Evolutionary conservation across 2,329 filamentous ascomycete genomes (phyloP).

Genomic region (Rutstroemia sp.): DNA sequence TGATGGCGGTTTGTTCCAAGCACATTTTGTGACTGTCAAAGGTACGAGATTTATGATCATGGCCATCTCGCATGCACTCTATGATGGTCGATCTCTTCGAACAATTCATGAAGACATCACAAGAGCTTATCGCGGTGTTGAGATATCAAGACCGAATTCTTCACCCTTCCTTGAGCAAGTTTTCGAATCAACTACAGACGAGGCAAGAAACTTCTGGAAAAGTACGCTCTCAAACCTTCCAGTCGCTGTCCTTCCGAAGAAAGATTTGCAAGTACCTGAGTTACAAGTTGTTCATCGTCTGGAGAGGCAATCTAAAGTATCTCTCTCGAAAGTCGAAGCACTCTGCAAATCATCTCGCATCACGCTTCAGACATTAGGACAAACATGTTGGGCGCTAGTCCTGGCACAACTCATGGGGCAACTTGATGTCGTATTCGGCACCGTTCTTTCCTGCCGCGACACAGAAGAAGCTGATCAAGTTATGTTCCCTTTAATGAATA

Average conservation of each 20-base stretch:
- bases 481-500: constrained; percentile 90
- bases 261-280: constrained; percentile 12
- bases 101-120: constrained; percentile 66
- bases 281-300: constrained; percentile 30
- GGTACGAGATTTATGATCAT: constrained; percentile 44
- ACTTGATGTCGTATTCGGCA: constrained; percentile 74
- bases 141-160: constrained; percentile 35
- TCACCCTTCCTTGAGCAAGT: constrained; percentile 45
- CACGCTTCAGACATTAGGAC: constrained; percentile 70
- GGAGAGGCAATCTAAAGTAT: constrained; percentile 39
- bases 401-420: constrained; percentile 55
- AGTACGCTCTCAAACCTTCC: constrained; percentile 51
- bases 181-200: constrained; percentile 31
- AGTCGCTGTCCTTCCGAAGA: constrained; percentile 33
- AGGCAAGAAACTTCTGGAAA: constrained; percentile 61
- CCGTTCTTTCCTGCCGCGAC: constrained; percentile 79
- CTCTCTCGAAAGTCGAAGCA: constrained; percentile 35
- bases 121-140: constrained; percentile 49
- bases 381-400: constrained; percentile 68
- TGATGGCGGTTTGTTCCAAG: constrained; percentile 39
- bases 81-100: constrained; percentile 79
- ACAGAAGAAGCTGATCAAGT: constrained; percentile 58
- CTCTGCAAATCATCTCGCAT: constrained; percentile 62
- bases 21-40: constrained; percentile 35
- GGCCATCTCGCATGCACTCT: constrained; percentile 78